Conservation (phyloP, 2,329 filamentous ascomycete species). For the Ceratocystis lukuohia region DNA sequence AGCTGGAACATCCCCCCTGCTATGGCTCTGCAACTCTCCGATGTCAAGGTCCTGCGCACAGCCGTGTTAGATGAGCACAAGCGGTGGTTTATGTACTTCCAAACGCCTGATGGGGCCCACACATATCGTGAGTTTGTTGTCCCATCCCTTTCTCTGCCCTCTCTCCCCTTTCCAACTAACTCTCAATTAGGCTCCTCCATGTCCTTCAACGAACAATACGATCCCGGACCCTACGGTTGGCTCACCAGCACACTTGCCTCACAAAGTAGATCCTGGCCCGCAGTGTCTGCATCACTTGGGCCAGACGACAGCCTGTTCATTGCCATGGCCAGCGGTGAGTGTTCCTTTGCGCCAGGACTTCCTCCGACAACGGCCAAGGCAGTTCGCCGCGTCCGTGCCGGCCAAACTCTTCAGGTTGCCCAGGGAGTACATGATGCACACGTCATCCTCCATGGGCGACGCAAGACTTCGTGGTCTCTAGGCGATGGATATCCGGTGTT, state of each 20-base stretch:
- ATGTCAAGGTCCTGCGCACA: constrained; percentile 10
- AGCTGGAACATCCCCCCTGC: constrained; percentile 13
- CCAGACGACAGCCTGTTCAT: constrained; percentile 8
- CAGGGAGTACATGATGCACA: constrained; percentile 10
- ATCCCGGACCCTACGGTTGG: constrained; percentile 14
- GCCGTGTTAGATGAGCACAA: constrained; percentile 14
- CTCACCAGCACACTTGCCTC: constrained; percentile 10
- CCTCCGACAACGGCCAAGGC: constrained; percentile 4
- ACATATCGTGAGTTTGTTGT: constrained; percentile 12
- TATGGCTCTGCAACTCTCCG: constrained; percentile 14
- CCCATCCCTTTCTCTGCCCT: background rate
- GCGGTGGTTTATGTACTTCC: constrained; percentile 18
- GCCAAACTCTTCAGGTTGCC: background rate
- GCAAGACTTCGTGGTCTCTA: constrained; percentile 7
- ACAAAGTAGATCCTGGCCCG: constrained; percentile 8
- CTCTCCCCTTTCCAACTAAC: background rate
- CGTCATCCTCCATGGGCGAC: constrained; percentile 10
- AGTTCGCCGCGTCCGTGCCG: background rate
- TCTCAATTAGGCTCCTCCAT: constrained; percentile 13
- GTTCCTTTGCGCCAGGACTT: constrained; percentile 4
- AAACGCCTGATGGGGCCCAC: constrained; percentile 12
- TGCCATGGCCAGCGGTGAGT: background rate
- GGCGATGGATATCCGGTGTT: constrained; percentile 11
- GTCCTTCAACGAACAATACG: constrained; percentile 16
- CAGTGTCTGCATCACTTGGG: constrained; percentile 11